Conservation (phyloP, 2,329 filamentous ascomycete species). For the Zymoseptoria passerinii region DNA sequence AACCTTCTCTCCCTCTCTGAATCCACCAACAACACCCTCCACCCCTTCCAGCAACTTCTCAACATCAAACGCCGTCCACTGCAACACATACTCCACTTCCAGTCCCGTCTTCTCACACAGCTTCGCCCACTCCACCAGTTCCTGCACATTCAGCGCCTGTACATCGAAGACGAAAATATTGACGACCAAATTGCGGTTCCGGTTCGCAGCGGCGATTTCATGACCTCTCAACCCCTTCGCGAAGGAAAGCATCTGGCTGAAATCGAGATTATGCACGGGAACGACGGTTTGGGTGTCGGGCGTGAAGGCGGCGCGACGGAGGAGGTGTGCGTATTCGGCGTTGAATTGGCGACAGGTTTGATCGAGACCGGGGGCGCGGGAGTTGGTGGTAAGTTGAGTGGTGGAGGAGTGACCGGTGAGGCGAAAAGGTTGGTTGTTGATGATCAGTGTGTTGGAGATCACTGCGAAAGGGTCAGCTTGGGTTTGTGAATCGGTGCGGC, state of each 20-base stretch:
- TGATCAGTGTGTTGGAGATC: conserved; percentile 13
- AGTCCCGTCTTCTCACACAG: conserved; percentile 5
- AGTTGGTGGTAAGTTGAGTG: not conserved
- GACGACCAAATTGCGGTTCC: conserved; percentile 10
- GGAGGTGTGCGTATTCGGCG: conserved; percentile 10
- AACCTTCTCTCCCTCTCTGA: conserved; percentile 12
- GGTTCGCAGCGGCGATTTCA: conserved; percentile 10
- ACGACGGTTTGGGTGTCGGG: conserved; percentile 8
- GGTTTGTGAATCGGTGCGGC: not conserved
- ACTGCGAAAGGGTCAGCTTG: conserved; percentile 4
- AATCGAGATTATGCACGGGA: conserved; percentile 14
- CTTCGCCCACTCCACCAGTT: conserved; percentile 9
- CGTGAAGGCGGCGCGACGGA: conserved; percentile 13
- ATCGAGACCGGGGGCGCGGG: conserved; percentile 1
- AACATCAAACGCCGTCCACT: conserved; percentile 11
- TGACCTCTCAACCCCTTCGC: conserved; percentile 6
- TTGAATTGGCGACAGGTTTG: conserved; percentile 11
- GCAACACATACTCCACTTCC: conserved; percentile 9
- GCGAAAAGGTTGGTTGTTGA: conserved; percentile 13
- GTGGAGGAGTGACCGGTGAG: conserved; percentile 1
- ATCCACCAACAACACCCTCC: conserved; percentile 6
- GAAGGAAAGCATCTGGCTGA: conserved; percentile 10
- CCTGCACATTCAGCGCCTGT: not conserved
- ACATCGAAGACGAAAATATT: conserved; percentile 7
- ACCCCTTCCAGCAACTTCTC: conserved; percentile 2